Conservation (phyloP, 2,329 filamentous ascomycete species). For the Ascochyta pisi region DNA sequence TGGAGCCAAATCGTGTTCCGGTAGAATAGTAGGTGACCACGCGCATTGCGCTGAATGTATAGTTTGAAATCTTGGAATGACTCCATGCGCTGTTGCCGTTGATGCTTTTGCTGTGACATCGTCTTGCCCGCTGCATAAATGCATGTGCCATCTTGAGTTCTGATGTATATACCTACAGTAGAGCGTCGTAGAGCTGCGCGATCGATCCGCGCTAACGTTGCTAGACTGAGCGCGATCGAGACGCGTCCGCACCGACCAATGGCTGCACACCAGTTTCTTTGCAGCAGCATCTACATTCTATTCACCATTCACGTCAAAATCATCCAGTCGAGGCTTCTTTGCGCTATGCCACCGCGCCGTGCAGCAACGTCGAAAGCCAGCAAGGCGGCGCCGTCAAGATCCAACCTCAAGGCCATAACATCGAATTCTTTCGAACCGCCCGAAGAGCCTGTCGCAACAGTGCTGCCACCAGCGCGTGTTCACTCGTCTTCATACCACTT, state of each 20-base stretch:
- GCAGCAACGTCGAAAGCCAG: constrained; percentile 3
- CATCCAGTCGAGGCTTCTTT: neutral
- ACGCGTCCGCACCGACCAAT: constrained; percentile 16
- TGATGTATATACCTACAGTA: too few relatives aligned
- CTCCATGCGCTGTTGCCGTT: neutral
- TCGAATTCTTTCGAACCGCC: constrained; percentile 23
- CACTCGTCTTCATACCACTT: constrained; percentile 42
- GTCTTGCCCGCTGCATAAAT: neutral
- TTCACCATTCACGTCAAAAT: constrained; percentile 6
- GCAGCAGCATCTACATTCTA: constrained; percentile 3
- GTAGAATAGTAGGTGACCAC: neutral
- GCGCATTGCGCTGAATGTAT: constrained; percentile 5
- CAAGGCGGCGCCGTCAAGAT: neutral
- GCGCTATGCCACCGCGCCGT: constrained; percentile 25
- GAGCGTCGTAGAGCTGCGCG: too few relatives aligned
- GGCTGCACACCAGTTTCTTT: constrained; percentile 1
- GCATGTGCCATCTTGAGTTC: neutral
- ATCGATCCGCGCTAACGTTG: neutral
- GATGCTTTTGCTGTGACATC: neutral
- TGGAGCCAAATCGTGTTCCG: neutral
- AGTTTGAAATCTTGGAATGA: neutral
- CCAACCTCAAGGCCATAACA: constrained; percentile 8
- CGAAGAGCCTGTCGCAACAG: constrained; percentile 13
- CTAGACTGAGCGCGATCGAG: constrained; percentile 10
- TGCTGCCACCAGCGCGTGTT: constrained; percentile 35